Evolutionary conservation across 2,329 filamentous ascomycete genomes (phyloP), one percentile per base, ranked within the genome.

Genomic region (Colletotrichum chlorophyti): DNA sequence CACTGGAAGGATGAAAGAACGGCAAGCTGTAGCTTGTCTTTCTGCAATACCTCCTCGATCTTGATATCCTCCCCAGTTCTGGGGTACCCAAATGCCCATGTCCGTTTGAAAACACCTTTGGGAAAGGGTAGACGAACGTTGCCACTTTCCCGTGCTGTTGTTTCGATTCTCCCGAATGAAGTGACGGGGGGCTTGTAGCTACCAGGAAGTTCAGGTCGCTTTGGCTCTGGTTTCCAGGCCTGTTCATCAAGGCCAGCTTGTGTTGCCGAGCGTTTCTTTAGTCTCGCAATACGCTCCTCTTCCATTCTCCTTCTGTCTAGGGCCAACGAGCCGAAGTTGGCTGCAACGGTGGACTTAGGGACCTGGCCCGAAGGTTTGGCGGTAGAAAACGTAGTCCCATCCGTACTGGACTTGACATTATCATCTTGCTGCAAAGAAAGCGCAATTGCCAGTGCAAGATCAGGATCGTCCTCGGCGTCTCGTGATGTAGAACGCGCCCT

Each of bases 1-100:
- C 91, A 95, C 69, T 94, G 86, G 65, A 90, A 98, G 0, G 94
- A 91, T 65, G 93, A 96, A 5, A 98, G 76, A 0, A 98, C 83
- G 1, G 91, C 93, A 34, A 92, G 83, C 47, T 90, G 79, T 8
- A 98, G 78, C 11, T 87, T 81, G 2, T 84, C 75, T 60, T 85
- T 88, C 70, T 96, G 90, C 1, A 97, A 74, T 0, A 97, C 84
- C 70, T 97, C 93, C 66, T 96, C 91, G 35, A 98, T 87, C 60
- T 87, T 95, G 69, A 98, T 91, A 62, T 96, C 91, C 61, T 93
- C 83, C 5, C 77, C 78, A 0, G 71, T 78, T 31, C 90, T 81
- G 2, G 82, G 76, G 62, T 83, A 85, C 3, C 88, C 87, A 31
- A 78, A 78, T 0, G 85, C 86, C 85, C 90, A 94, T 0, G 95